Evolutionary conservation across 306 rosid species (phyloP).

Genomic region (Cicer arietinum): DNA sequence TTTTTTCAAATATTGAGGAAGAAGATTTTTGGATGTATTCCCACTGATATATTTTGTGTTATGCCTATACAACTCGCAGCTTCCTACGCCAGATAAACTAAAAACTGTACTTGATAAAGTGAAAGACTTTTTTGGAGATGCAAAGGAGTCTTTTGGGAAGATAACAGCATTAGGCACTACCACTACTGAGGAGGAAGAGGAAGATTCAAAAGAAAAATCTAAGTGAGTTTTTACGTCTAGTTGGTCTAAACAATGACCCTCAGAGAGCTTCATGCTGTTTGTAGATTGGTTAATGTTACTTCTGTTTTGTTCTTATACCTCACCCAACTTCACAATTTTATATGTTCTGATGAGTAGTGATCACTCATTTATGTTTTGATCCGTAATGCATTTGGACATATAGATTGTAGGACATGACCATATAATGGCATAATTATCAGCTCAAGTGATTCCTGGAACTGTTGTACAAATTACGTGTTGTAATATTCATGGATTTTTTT

Average conservation of each 20-base stretch:
- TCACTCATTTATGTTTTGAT: slow-evolving; percentile 36
- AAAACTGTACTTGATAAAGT: slow-evolving; percentile 82
- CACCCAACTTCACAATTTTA: slow-evolving; percentile 36
- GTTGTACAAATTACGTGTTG: slow-evolving; percentile 41
- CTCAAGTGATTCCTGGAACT: slow-evolving; percentile 31
- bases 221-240: slow-evolving; percentile 64
- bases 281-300: slow-evolving; percentile 39
- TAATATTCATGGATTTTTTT: slow-evolving; percentile 40
- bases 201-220: slow-evolving; percentile 50
- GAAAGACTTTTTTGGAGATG: slow-evolving; percentile 85
- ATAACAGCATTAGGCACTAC: slow-evolving; percentile 57
- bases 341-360: slow-evolving; percentile 35
- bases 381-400: slow-evolving; percentile 32
- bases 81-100: slow-evolving; percentile 84
- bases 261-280: slow-evolving; percentile 32
- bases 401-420: slow-evolving; percentile 4
- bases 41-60: slow-evolving; percentile 31
- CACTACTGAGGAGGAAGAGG: slow-evolving; percentile 55
- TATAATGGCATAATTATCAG: slow-evolving; percentile 32
- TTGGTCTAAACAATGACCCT: slow-evolving; percentile 2
- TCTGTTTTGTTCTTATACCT: slow-evolving; percentile 53
- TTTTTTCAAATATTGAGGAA: not conserved
- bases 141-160: slow-evolving; percentile 88
- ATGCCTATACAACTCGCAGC: slow-evolving; percentile 58
- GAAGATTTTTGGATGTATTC: not conserved